Percentiles rank a stretch among this genome's conserved stretches.
Evolutionary conservation across 1,284 basidiomycete species (phyloP).

Genomic region (Moniliella sp.): DNA sequence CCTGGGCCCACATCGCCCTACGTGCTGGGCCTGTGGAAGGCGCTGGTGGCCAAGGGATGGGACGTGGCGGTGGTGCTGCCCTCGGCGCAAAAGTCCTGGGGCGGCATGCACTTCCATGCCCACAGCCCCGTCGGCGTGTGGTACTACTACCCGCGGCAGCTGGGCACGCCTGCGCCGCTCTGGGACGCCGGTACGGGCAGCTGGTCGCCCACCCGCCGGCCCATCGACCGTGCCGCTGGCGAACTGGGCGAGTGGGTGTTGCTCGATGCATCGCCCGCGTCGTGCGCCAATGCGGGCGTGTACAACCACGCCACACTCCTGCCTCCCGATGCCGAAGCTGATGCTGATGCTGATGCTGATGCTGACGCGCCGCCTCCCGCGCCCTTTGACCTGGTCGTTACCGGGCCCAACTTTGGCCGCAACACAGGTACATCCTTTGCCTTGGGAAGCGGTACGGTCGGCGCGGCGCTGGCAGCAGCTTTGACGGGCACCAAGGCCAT

Average conservation of each 20-base stretch:
- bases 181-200: slow-evolving; percentile 7
- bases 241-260: slow-evolving; percentile 29
- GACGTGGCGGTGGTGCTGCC: slow-evolving; percentile 27
- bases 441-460: slow-evolving; percentile 26
- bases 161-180: slow-evolving; percentile 14
- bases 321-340: slow-evolving; percentile 1
- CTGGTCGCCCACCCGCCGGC: slow-evolving; percentile 20
- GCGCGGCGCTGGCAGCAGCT: slow-evolving; percentile 21
- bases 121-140: slow-evolving; percentile 15
- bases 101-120: slow-evolving; percentile 22
- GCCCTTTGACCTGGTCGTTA: slow-evolving; percentile 23
- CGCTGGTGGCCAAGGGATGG: slow-evolving; percentile 15
- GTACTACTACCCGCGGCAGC: slow-evolving; percentile 30
- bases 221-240: slow-evolving; percentile 10
- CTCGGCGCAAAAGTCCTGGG: slow-evolving; percentile 12
- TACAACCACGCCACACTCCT: slow-evolving; percentile 18
- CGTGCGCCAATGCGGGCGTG: slow-evolving; percentile 24
- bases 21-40: slow-evolving; percentile 19
- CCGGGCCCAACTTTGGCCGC: slow-evolving; percentile 29
- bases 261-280: slow-evolving; percentile 26
- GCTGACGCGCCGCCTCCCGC: not conserved
- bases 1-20: slow-evolving; percentile 21
- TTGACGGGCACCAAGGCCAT: slow-evolving; percentile 16
- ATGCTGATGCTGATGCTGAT: not conserved
- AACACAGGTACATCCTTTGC: slow-evolving; percentile 30